Base-by-base conservation (phyloP, 257 asterid genomes). In the Nicotiana tabacum region DNA sequence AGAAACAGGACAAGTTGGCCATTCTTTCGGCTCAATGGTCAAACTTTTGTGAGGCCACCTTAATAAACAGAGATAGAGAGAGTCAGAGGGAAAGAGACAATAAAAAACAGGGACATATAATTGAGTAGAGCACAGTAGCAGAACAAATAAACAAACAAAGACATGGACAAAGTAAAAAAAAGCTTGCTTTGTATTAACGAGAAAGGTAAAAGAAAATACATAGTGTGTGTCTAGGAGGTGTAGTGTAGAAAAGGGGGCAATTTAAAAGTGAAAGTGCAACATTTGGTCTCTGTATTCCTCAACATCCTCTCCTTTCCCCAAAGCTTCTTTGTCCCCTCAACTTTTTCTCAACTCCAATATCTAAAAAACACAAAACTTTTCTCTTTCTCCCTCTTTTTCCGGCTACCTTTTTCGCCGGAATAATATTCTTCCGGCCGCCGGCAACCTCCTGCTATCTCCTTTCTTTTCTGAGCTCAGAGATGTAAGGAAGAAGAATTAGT, bases 281-380 rank as follows among this genome's bases (percentile, higher is more conserved):
- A 90, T 92, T 91, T 95, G 97, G 98, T 93, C 97, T 91, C 88
- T 90, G 95, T 90, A 86, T 85, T 90, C 84, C 92, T 92, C 91
- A 90, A 92, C 98, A 95, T 89, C 87, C 81, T 85, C 56, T 88
- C 93, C 90, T 91, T 95, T 95, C 86, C 91, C 95, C 91, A 93
- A 91, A 93, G 94, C 87, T 84, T 89, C 81, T 87, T 86, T 92
- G 96, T 91, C 97, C 82, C 93, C 94, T 78, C 82, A 37, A 51
- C 55, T 78, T 69, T 33, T 79, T 83, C 30, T 35, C 15, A 24
- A 70, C 78, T 70, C 78, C 78, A 39, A 69, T 16, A 66, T 66
- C 51, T 17, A 68, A 68, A 68, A 18, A 43, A 35, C 6, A 69
- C 56, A 11, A 43, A 53, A 9, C 24, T 76, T 51, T 76, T 15